These are phyloP conservation scores for Lactifluus pinguis DNA, from an alignment of 768 basidiomycete genomes.

Conservation along the genomic window DNA sequence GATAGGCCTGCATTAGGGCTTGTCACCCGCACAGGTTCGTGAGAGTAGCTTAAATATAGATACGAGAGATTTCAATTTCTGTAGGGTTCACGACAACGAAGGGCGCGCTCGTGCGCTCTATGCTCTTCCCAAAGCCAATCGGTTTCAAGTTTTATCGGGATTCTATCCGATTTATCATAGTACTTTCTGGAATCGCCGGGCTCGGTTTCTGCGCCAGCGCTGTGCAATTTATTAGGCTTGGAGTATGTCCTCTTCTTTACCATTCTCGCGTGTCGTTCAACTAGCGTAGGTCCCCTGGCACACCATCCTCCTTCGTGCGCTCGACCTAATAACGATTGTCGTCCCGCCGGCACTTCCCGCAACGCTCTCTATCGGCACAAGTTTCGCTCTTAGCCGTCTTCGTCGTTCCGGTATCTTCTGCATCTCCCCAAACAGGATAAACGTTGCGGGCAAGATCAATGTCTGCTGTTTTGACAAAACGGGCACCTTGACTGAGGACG, in stretches of 20 bases:
- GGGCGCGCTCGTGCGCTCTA: constrained; percentile 89
- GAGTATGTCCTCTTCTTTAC: constrained; percentile 40
- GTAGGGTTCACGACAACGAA: constrained; percentile 96
- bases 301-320: constrained; percentile 82
- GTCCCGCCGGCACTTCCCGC: constrained; percentile 97
- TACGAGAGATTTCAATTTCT: constrained; percentile 4
- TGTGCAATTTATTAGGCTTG: constrained; percentile 83
- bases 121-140: constrained; percentile 97
- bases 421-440: constrained; percentile 92
- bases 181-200: constrained; percentile 84
- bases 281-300: constrained; percentile 67
- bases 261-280: constrained; percentile 9
- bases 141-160: constrained; percentile 98
- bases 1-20: constrained; percentile 65
- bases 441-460: constrained; percentile 92
- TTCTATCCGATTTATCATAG: constrained; percentile 82
- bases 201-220: constrained; percentile 89
- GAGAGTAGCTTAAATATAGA: not conserved
- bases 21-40: constrained; percentile 76
- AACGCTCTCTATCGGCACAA: constrained; percentile 93
- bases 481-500: constrained; percentile 96
- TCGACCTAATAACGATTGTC: constrained; percentile 94
- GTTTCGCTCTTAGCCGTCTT: constrained; percentile 84
- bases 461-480: constrained; percentile 99
- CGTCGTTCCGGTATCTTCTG: constrained; percentile 88